phyloP scores from a whole-genome alignment of 108 stramenopile species.

The Nitzschia palea region DNA sequence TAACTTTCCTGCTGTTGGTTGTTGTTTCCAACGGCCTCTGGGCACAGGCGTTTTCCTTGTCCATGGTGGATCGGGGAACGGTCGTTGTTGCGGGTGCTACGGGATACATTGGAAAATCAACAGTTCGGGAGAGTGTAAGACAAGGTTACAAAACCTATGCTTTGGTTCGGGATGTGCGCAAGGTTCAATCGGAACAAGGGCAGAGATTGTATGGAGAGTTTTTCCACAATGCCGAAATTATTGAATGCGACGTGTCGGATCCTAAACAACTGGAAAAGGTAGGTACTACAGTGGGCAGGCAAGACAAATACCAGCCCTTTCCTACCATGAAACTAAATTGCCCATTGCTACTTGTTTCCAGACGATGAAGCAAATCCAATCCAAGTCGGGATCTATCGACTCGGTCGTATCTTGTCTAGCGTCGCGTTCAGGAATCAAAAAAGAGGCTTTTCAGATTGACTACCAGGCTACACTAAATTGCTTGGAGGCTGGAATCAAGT shows the following conservation, averaged over 20 bases:
- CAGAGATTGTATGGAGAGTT: slow-evolving; percentile 40
- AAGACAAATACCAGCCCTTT: no score
- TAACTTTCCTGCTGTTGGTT: background rate
- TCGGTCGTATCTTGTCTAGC: slow-evolving; percentile 86
- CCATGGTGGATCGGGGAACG: slow-evolving; percentile 10
- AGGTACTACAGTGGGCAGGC: background rate
- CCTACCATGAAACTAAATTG: no score
- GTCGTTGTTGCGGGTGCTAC: slow-evolving; percentile 80
- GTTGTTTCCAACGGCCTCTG: background rate
- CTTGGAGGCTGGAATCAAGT: slow-evolving; percentile 74
- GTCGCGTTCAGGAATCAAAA: slow-evolving; percentile 90
- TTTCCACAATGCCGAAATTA: slow-evolving; percentile 55
- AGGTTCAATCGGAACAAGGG: slow-evolving; percentile 33
- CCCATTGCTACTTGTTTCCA: no score
- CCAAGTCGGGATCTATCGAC: slow-evolving; percentile 37
- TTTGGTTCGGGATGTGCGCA: slow-evolving; percentile 57
- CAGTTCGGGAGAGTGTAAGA: slow-evolving; percentile 77
- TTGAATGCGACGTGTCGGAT: slow-evolving; percentile 73
- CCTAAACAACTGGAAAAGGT: slow-evolving; percentile 48
- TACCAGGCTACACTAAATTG: slow-evolving; percentile 94
- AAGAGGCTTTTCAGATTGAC: slow-evolving; percentile 90
- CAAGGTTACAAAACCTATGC: slow-evolving; percentile 87
- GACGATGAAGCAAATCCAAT: slow-evolving; percentile 1
- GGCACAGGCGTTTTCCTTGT: background rate
- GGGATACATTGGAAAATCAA: slow-evolving; percentile 86